Base-by-base conservation (phyloP, 169 alveolate genomes). In the Plasmodium adleri region DNA sequence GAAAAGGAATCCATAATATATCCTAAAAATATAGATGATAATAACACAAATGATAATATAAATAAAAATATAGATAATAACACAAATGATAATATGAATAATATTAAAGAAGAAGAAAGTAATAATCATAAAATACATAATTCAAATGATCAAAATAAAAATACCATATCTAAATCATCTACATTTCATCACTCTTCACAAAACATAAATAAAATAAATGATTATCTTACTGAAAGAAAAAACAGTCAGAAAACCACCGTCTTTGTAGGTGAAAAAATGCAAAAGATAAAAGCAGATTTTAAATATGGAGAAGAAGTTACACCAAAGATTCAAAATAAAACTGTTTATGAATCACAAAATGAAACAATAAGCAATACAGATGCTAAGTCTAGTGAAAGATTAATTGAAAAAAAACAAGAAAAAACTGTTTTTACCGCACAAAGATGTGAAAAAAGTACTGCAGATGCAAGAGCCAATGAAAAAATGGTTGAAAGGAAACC, bases 241-340 rank as follows among this genome's bases (percentile, higher is more conserved):
- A 58, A 39, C 28, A 39, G 24, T 43, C 73, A 83, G 15, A 70
- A 58, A 58, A 70, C 71, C 12, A 83, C 91, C 0, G 78, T 83
- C 20, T 83, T 83, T 56, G 91, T 83, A 0, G 91, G 91, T 5
- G 91, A 83, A 32, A 83, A 83, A 63, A 58, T 83, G 28, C 91
- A 83, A 50, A 83, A 83, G 62, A 49, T 47, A 3, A 83, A 83
- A 17, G 91, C 91, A 0, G 91, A 83, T 70, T 83, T 83, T 17
- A 83, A 70, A 63, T 83, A 83, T 72, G 91, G 91, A 0, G 91
- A 83, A 72, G 91, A 70, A n/a, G 50, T 64, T 56, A 54, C 58
- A 4, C 12, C 9, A 10, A 83, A 68, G 20, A 17, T 28, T 7
- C 68, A 62, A 6, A 15, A 17, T 13, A 8, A 20, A 15, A 43